phyloP scores from a whole-genome alignment of 2,329 filamentous ascomycete genomes.

The Pyrenochaeta sp. region DNA sequence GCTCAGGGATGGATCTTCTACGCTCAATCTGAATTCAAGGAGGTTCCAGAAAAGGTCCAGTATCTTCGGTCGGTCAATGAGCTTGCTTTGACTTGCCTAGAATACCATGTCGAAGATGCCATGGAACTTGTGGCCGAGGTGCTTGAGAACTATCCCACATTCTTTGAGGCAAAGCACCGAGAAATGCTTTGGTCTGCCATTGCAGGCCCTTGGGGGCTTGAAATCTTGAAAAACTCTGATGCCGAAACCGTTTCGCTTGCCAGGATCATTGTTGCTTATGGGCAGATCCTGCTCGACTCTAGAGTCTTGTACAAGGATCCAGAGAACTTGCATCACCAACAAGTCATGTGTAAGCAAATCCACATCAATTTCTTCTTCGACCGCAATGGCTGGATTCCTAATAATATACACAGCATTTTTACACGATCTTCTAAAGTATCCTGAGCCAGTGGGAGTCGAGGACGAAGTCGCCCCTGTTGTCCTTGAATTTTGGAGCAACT shows the following conservation, averaged over 20 bases:
- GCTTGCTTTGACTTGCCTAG: constrained; percentile 68
- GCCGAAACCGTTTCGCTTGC: constrained; percentile 45
- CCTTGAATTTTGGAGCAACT: constrained; percentile 83
- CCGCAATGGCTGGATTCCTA: constrained; percentile 2
- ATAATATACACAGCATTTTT: constrained; percentile 53
- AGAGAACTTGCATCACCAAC: constrained; percentile 39
- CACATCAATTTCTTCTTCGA: not conserved
- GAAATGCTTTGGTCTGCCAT: constrained; percentile 46
- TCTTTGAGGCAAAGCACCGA: constrained; percentile 44
- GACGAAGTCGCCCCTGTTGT: constrained; percentile 78
- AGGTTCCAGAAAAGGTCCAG: constrained; percentile 65
- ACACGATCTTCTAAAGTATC: constrained; percentile 70
- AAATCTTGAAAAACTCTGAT: constrained; percentile 47
- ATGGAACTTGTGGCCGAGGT: constrained; percentile 49
- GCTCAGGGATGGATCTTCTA: constrained; percentile 77
- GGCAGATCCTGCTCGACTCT: constrained; percentile 42
- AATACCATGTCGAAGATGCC: constrained; percentile 60
- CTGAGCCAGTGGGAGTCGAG: constrained; percentile 74
- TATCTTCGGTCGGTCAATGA: constrained; percentile 68
- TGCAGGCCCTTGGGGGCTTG: constrained; percentile 44
- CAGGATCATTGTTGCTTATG: constrained; percentile 48
- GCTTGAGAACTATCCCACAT: constrained; percentile 45
- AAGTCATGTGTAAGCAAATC: constrained; percentile 45
- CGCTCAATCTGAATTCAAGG: constrained; percentile 69
- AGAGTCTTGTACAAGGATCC: constrained; percentile 59